Conservation (phyloP, 345 rosid genomes). For the Zanthoxylum bungeanum region DNA sequence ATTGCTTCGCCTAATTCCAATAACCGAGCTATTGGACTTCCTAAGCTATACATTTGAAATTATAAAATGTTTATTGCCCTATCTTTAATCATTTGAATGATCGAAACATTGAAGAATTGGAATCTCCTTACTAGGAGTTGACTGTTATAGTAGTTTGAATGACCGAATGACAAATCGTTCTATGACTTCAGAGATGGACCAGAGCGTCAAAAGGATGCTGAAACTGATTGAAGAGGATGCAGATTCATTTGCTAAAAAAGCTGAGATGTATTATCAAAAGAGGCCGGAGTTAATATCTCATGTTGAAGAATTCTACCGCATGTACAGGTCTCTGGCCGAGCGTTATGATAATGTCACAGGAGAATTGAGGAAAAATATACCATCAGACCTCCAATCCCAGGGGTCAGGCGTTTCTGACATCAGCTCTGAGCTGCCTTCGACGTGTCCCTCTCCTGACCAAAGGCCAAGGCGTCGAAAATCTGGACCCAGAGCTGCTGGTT, state of each 20-base stretch:
- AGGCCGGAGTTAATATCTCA: conserved; percentile 72
- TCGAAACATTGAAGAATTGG: background rate
- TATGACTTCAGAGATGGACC: conserved; percentile 73
- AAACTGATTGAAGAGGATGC: conserved; percentile 86
- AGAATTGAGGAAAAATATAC: conserved; percentile 54
- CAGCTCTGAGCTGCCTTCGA: conserved; percentile 34
- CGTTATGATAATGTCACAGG: conserved; percentile 81
- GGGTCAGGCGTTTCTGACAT: conserved; percentile 49
- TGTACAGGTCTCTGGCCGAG: conserved; percentile 82
- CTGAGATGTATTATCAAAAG: conserved; percentile 78
- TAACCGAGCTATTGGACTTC: background rate
- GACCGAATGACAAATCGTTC: conserved; percentile 14
- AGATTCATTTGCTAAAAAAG: conserved; percentile 89
- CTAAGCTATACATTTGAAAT: background rate
- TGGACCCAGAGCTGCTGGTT: conserved; percentile 59
- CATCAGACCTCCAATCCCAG: conserved; percentile 56
- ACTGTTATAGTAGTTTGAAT: conserved; percentile 4
- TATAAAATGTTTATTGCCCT: background rate
- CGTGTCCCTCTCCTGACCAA: conserved; percentile 47
- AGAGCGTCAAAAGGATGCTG: conserved; percentile 65
- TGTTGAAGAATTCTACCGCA: conserved; percentile 79
- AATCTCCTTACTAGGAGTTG: background rate
- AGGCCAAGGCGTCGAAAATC: conserved; percentile 42
- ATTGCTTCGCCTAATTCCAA: background rate
- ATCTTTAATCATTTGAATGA: background rate